Evolutionary conservation across 768 basidiomycete genomes (phyloP).

Genomic region (Psilocybe tampanensis): DNA sequence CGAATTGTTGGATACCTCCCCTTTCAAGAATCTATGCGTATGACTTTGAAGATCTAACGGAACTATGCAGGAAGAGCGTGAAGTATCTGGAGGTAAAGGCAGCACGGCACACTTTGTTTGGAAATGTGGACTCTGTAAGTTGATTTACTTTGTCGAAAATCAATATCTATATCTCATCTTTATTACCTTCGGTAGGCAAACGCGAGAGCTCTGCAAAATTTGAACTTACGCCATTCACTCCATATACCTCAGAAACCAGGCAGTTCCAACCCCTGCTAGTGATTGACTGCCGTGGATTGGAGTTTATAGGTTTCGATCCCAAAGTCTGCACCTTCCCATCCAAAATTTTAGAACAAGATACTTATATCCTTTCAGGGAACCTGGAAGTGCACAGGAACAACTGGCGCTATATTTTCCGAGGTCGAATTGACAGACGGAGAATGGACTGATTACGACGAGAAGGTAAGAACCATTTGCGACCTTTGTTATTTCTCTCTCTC

Average conservation of each 20-base stretch:
- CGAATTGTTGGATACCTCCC: conserved; percentile 48
- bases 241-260: conserved; percentile 65
- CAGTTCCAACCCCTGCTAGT: conserved; percentile 66
- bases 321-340: conserved; percentile 42
- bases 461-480: conserved; percentile 61
- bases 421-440: conserved; percentile 67
- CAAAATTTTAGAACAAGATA: background rate
- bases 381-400: conserved; percentile 75
- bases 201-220: conserved; percentile 85
- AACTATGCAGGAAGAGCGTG: conserved; percentile 58
- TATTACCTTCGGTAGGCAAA: conserved; percentile 45
- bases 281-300: conserved; percentile 86
- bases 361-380: conserved; percentile 50
- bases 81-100: conserved; percentile 68
- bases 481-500: conserved; percentile 6
- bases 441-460: conserved; percentile 94
- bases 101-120: conserved; percentile 80
- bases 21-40: background rate
- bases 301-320: conserved; percentile 79
- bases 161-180: background rate
- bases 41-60: background rate
- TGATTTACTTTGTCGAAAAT: background rate
- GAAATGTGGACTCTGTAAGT: conserved; percentile 67
- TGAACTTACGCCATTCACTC: conserved; percentile 49
- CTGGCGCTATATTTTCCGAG: conserved; percentile 59